phyloP scores from a whole-genome alignment of 495 filamentous ascomycete species.

The Polyplosphaeria fusca region DNA sequence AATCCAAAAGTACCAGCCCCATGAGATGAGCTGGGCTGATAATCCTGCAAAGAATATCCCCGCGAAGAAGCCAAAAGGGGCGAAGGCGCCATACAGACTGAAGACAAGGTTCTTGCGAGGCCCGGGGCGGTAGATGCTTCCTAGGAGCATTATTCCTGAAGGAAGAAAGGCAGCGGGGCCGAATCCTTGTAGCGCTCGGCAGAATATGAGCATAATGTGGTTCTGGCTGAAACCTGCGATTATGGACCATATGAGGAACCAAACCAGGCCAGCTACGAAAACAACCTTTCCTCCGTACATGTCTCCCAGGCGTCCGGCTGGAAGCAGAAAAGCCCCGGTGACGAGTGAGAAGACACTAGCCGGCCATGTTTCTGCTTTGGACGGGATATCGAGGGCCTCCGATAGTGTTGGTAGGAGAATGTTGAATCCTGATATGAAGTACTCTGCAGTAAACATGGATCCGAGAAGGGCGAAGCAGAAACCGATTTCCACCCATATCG shows the following conservation, averaged over 20 bases:
- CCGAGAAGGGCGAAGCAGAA: conserved; percentile 72
- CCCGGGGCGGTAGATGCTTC: conserved; percentile 76
- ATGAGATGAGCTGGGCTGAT: conserved; percentile 59
- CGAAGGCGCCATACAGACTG: conserved; percentile 73
- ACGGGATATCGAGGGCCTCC: conserved; percentile 60
- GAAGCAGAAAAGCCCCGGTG: conserved; percentile 69
- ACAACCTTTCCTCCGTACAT: conserved; percentile 67
- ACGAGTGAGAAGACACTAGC: conserved; percentile 74
- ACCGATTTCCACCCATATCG: conserved; percentile 58
- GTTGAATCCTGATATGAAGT: conserved; percentile 84
- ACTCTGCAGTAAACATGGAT: conserved; percentile 75
- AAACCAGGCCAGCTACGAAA: conserved; percentile 64
- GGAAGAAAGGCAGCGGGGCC: conserved; percentile 77
- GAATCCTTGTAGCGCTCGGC: conserved; percentile 74
- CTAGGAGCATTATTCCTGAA: conserved; percentile 73
- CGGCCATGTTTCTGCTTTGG: conserved; percentile 69
- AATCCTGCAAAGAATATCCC: conserved; percentile 80
- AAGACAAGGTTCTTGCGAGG: conserved; percentile 85
- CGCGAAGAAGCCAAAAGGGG: conserved; percentile 74
- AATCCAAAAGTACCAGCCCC: conserved; percentile 81
- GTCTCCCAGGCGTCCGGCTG: conserved; percentile 70
- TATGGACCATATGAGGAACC: conserved; percentile 71
- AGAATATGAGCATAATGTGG: conserved; percentile 69
- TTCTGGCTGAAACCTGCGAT: conserved; percentile 68
- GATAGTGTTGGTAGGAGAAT: conserved; percentile 71